Base-by-base conservation (phyloP, 768 basidiomycete species). In the Infundibulicybe gibba region DNA sequence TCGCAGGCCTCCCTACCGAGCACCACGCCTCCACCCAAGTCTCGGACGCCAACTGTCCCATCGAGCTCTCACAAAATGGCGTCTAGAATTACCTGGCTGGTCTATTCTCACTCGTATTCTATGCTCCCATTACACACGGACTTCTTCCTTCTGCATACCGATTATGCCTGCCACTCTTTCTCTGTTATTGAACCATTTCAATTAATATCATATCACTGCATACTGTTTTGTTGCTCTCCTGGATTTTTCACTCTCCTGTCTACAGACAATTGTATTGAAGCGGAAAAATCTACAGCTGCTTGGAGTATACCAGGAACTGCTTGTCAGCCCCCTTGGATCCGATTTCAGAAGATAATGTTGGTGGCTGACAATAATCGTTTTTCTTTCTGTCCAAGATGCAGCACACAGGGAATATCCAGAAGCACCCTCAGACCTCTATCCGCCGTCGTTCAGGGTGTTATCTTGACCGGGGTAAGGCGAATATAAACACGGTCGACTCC, bases 21-120 rank as follows among this genome's bases (percentile, higher is more conserved):
- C 74, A 70, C 33, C 61, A 61, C 10, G 70, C 83, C 3, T 79
- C 83, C 0, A 79, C 80, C 0, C 73, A 78, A 49, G 73, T 87
- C 32, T 62, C 75, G 8, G 68, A 77, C 54, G 90, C 81, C 0
- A 67, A 75, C 19, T 89, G 86, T 52, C 92, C 91, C 1, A 76
- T 87, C 49, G 77, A 87, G 56, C 71, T 91, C 0, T 59, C 85
- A 5, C 54, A 68, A 3, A 78, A 70, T 54, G 71, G 77, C 43
- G 74, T 60, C 30, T 88, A 69, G 70, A 53, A 45, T 12, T 14
- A 20, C 15, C 11, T 20, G 12, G n/a, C 35, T 31, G 20, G 12
- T 34, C 32, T 20, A 44, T 16, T 39, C 20, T 13, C 12, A 16
- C 5, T 17, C 14, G 15, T 48, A 32, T 40, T 41, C 31, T 3